These are phyloP conservation scores for Ambrosia trifida DNA, from an alignment of 129 eudicot genomes.

Conservation along the genomic window DNA sequence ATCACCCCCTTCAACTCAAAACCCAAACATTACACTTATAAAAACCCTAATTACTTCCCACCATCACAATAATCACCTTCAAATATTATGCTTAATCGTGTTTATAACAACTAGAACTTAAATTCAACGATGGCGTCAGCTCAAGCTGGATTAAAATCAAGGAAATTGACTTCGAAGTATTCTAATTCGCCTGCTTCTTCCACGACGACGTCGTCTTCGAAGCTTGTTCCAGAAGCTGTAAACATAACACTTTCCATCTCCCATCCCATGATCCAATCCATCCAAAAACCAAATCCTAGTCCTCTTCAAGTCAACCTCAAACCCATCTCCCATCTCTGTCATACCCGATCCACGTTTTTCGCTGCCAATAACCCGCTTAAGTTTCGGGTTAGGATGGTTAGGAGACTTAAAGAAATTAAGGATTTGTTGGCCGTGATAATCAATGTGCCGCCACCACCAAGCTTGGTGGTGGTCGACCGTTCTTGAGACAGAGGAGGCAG, in stretches of 20 bases:
- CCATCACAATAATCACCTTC: constrained; percentile 3
- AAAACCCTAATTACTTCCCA: constrained; percentile 10
- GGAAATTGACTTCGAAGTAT: constrained; percentile 38
- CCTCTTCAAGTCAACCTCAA: constrained; percentile 18
- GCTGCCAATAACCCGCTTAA: constrained; percentile 39
- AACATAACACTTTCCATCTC: no score
- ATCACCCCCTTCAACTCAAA: constrained; percentile 66
- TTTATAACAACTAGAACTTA: not conserved
- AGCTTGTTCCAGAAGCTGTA: constrained; percentile 50
- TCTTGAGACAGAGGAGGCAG: no score
- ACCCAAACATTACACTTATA: constrained; percentile 27
- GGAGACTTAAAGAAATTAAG: constrained; percentile 33
- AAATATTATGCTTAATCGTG: constrained; percentile 24
- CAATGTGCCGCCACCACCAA: no score
- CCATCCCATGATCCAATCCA: no score
- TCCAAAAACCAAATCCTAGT: not conserved
- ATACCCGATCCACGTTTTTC: constrained; percentile 35
- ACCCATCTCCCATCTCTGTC: constrained; percentile 20
- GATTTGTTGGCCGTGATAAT: constrained; percentile 28
- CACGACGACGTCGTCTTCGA: constrained; percentile 66
- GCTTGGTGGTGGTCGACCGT: no score
- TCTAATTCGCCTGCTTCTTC: constrained; percentile 57
- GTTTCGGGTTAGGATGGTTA: constrained; percentile 35
- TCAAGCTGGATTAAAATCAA: constrained; percentile 43
- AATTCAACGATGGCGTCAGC: constrained; percentile 54